These are phyloP conservation scores for Pleurotus ostreatus DNA, from an alignment of 768 basidiomycete genomes.

Conservation along the genomic window DNA sequence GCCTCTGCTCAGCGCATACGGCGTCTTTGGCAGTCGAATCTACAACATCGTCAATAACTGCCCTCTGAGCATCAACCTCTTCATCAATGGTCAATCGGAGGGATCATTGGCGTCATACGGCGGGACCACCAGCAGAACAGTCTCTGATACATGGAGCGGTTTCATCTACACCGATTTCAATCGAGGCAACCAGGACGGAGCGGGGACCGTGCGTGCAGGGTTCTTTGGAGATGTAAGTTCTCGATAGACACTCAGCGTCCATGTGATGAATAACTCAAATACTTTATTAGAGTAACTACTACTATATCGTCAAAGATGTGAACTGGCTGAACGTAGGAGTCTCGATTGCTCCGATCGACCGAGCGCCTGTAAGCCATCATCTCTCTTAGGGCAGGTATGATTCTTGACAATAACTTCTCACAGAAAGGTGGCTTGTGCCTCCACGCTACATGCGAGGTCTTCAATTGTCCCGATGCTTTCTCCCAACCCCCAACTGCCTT, in stretches of 20 bases:
- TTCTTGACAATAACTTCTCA: neutral
- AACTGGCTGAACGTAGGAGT: conserved; percentile 13
- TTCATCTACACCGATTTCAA: conserved; percentile 24
- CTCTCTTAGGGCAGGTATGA: neutral
- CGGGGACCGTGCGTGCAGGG: conserved; percentile 21
- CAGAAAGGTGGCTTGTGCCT: neutral
- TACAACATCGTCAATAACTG: conserved; percentile 23
- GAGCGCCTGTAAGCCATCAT: conserved; percentile 7
- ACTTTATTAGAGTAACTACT: conserved; percentile 10
- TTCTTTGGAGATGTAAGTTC: conserved; percentile 21
- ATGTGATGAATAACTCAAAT: neutral
- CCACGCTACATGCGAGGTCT: conserved; percentile 15
- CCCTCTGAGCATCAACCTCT: conserved; percentile 17
- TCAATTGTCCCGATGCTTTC: conserved; percentile 17
- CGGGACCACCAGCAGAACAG: conserved; percentile 9
- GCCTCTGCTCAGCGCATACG: neutral
- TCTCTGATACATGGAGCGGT: conserved; percentile 19
- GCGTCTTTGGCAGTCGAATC: neutral
- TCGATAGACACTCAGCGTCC: neutral
- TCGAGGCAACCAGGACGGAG: conserved; percentile 19
- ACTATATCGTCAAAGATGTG: conserved; percentile 10
- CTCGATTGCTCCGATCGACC: conserved; percentile 8
- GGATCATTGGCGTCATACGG: conserved; percentile 17
- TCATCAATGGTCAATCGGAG: conserved; percentile 19
- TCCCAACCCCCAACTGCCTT: conserved; percentile 18